Conservation (phyloP, 2,329 filamentous ascomycete genomes). For the Fusarium anthophilum region DNA sequence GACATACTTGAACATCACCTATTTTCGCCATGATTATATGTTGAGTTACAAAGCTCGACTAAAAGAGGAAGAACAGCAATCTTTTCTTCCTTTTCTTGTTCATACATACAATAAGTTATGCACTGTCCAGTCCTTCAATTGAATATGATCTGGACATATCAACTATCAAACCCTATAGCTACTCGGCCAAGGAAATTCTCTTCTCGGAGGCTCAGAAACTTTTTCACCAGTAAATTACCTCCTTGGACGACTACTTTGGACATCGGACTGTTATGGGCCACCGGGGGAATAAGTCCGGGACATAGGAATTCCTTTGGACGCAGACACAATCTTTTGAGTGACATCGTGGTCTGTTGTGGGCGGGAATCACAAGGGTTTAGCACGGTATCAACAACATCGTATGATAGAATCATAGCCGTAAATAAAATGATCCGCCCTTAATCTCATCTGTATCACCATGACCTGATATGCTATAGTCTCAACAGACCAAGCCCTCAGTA, state of each 20-base stretch:
- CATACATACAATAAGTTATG: background rate
- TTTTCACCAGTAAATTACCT: background rate
- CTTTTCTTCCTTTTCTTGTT: background rate
- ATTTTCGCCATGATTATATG: background rate
- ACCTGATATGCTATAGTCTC: background rate
- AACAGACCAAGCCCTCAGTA: background rate
- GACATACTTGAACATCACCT: background rate
- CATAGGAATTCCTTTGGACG: background rate
- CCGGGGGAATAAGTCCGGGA: background rate
- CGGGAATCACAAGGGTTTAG: background rate
- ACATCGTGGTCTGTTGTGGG: rapidly evolving
- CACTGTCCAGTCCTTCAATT: background rate
- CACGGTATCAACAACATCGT: no score
- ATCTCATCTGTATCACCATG: background rate
- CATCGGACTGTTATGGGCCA: background rate
- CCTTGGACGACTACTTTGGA: background rate
- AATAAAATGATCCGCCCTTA: background rate
- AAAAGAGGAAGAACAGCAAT: background rate
- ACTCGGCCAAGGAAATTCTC: background rate
- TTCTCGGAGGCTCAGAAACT: rapidly evolving
- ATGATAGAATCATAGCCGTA: background rate
- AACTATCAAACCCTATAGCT: background rate
- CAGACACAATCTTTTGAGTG: background rate
- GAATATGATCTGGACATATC: background rate
- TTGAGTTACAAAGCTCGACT: background rate